A percentile compares a stretch with the other conserved stretches of the same genome.
Evolutionary conservation across 73 alveolate genomes (phyloP).

Genomic region (Diophrys appendiculata): DNA sequence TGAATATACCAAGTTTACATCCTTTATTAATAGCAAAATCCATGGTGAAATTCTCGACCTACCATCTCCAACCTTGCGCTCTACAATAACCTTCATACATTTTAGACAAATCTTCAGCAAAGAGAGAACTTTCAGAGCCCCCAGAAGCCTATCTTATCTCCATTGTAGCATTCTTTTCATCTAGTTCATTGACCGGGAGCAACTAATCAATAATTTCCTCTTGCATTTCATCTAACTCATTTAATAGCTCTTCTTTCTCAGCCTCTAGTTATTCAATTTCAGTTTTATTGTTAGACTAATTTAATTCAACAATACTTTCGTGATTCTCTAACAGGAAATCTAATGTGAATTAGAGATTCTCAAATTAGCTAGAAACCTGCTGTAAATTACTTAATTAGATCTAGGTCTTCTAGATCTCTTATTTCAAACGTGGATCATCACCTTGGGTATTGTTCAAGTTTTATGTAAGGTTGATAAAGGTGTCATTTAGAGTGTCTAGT

Average conservation of each 20-base stretch:
- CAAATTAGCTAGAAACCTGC: too few relatives aligned
- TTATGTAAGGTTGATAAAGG: too few relatives aligned
- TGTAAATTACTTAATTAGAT: too few relatives aligned
- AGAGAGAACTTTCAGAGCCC: conserved; percentile 78
- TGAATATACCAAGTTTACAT: conserved; percentile 64
- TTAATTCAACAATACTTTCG: too few relatives aligned
- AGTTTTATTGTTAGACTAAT: conserved; percentile 27
- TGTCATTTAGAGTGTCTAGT: too few relatives aligned
- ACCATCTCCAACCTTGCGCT: conserved; percentile 49
- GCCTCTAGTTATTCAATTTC: conserved; percentile 37
- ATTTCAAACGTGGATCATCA: too few relatives aligned
- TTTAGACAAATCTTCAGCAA: conserved; percentile 76
- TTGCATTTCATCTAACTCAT: conserved; percentile 32
- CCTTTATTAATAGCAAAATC: conserved; percentile 71
- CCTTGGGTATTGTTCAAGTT: too few relatives aligned
- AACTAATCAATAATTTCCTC: conserved; percentile 26
- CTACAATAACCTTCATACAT: conserved; percentile 66
- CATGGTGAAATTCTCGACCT: conserved; percentile 18
- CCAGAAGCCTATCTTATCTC: conserved; percentile 89
- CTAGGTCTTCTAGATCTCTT: too few relatives aligned
- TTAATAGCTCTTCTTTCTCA: conserved; percentile 15
- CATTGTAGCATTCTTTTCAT: conserved; percentile 53
- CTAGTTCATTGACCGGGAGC: conserved; percentile 35
- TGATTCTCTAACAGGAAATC: too few relatives aligned
- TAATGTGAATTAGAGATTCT: too few relatives aligned